Conservation (phyloP, 2,329 filamentous ascomycete species). For the Pseudocercospora fijiensis region DNA sequence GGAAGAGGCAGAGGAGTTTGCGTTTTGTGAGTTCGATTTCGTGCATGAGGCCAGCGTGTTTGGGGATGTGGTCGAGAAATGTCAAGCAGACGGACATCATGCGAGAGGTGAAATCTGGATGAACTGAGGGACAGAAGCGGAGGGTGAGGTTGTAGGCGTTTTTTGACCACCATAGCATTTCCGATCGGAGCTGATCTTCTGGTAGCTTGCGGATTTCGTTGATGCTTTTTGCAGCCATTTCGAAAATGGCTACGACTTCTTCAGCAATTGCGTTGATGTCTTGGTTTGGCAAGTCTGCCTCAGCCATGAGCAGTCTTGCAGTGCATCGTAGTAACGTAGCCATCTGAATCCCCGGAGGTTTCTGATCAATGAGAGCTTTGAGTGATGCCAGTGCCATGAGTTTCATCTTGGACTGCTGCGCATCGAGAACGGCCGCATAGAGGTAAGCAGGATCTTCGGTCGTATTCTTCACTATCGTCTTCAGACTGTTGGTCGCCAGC, state of each 20-base stretch:
- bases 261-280: slow-evolving; percentile 34
- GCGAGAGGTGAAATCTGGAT: slow-evolving; percentile 54
- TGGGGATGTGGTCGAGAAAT: slow-evolving; percentile 31
- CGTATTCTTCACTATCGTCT: slow-evolving; percentile 56
- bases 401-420: slow-evolving; percentile 64
- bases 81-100: slow-evolving; percentile 52
- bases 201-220: slow-evolving; percentile 41
- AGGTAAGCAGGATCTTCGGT: slow-evolving; percentile 62
- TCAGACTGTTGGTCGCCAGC: slow-evolving; percentile 61
- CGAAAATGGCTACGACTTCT: slow-evolving; percentile 58
- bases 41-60: slow-evolving; percentile 18
- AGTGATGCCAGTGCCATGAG: slow-evolving; percentile 60
- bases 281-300: slow-evolving; percentile 41
- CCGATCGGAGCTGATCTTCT: slow-evolving; percentile 51
- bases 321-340: slow-evolving; percentile 64
- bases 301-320: slow-evolving; percentile 47
- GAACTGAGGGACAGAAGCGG: slow-evolving; percentile 60
- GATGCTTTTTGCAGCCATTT: slow-evolving; percentile 50
- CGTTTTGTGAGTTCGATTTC: slow-evolving; percentile 47
- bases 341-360: slow-evolving; percentile 55
- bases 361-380: slow-evolving; percentile 59
- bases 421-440: slow-evolving; percentile 77
- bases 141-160: slow-evolving; percentile 78
- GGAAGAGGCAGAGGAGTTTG: slow-evolving; percentile 68
- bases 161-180: slow-evolving; percentile 81